A percentile compares a stretch with the other conserved stretches of the same genome.
Evolutionary conservation across 2,329 filamentous ascomycete species (phyloP).

Genomic region (Verticillium alfalfae): DNA sequence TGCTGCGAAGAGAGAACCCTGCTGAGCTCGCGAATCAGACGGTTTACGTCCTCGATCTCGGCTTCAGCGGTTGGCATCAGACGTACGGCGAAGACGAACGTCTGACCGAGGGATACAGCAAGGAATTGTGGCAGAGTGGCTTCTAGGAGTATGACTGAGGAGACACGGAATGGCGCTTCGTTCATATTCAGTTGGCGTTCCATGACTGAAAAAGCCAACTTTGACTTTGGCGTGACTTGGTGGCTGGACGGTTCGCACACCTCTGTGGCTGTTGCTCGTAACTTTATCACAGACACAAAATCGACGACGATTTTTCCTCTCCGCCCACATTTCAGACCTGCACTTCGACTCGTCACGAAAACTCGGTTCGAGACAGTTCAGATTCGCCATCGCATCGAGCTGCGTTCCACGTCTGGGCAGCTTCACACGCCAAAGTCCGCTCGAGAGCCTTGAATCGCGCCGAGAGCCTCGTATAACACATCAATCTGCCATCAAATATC

Average conservation of each 20-base stretch:
- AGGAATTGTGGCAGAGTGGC: conserved; percentile 74
- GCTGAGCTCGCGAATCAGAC: conserved; percentile 48
- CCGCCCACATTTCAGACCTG: background rate
- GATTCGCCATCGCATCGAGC: too few species aligned
- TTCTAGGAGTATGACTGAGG: conserved; percentile 24
- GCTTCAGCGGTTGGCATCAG: conserved; percentile 89
- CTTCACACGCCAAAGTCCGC: too few species aligned
- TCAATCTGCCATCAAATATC: too few species aligned
- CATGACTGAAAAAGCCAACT: background rate
- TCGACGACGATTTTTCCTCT: background rate
- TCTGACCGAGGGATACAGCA: conserved; percentile 78
- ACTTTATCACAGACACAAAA: background rate
- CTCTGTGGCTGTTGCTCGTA: background rate
- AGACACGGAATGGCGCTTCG: background rate
- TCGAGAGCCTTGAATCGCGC: too few species aligned
- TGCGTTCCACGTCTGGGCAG: too few species aligned
- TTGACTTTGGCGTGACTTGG: background rate
- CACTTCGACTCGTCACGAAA: background rate
- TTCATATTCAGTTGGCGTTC: background rate
- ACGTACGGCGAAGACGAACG: conserved; percentile 69
- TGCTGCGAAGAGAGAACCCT: conserved; percentile 19
- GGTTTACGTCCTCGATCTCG: conserved; percentile 75
- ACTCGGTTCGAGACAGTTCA: too few species aligned
- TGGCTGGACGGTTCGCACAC: background rate
- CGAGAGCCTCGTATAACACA: too few species aligned